Percentiles rank a stretch among this genome's conserved stretches.
Evolutionary conservation across 371 early-diverging fungal genomes (phyloP).

Genomic region (Scutellospora calospora): DNA sequence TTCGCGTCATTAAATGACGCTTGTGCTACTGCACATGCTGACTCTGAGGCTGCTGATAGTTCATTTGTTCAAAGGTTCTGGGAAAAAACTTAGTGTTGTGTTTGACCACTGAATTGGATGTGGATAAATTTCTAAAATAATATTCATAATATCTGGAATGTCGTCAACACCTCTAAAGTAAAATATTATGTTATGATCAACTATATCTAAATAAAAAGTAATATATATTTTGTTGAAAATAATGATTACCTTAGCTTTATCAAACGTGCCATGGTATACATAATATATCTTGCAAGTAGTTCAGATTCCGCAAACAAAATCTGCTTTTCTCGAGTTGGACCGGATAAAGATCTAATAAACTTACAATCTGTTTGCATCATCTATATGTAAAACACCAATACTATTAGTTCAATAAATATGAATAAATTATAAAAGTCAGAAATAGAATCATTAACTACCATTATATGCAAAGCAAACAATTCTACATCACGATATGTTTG

Average conservation of each 20-base stretch:
- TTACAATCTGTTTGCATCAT: conserved; percentile 70
- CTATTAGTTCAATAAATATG: background rate
- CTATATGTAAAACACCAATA: conserved; percentile 45
- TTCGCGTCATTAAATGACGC: conserved; percentile 96
- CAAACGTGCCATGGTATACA: conserved; percentile 65
- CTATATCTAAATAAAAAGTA: too few species aligned
- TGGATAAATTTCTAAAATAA: conserved; percentile 63
- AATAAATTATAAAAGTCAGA: background rate
- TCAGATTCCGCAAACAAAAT: conserved; percentile 77
- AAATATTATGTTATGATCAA: background rate
- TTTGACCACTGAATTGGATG: conserved; percentile 66
- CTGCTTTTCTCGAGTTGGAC: conserved; percentile 65
- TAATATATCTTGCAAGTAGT: conserved; percentile 66
- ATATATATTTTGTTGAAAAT: too few species aligned
- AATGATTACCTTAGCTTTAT: conserved; percentile 58
- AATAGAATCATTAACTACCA: conserved; percentile 49
- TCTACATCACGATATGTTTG: conserved; percentile 72
- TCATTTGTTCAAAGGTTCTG: conserved; percentile 73
- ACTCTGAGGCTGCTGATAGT: conserved; percentile 89
- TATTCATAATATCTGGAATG: conserved; percentile 63
- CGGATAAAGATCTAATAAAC: conserved; percentile 65
- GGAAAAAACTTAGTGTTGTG: conserved; percentile 62
- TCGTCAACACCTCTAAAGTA: conserved; percentile 65
- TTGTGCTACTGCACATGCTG: conserved; percentile 91
- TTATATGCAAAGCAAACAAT: conserved; percentile 68